Evolutionary conservation across 2,329 filamentous ascomycete genomes (phyloP).

Genomic region (Paraphaeosphaeria sporulosa): DNA sequence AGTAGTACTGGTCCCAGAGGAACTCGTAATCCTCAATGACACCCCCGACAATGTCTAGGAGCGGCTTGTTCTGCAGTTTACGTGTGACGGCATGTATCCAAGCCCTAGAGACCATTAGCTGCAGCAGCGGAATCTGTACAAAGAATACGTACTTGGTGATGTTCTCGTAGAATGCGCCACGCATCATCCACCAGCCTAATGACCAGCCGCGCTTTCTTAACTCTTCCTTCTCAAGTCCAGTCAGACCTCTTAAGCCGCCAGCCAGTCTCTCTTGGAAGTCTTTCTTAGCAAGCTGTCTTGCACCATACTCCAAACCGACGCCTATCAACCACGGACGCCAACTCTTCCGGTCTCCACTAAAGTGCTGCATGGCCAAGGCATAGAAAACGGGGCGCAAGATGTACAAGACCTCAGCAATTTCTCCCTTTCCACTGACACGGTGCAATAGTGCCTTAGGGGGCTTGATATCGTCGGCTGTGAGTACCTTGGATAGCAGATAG

Average conservation of each 20-base stretch:
- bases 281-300: conserved; percentile 80
- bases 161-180: conserved; percentile 95
- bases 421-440: conserved; percentile 74
- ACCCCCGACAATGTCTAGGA: conserved; percentile 82
- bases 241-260: conserved; percentile 77
- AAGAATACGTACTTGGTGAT: conserved; percentile 68
- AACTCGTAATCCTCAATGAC: conserved; percentile 97
- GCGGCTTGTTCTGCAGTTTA: conserved; percentile 73
- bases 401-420: conserved; percentile 87
- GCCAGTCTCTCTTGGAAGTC: conserved; percentile 69
- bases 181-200: conserved; percentile 95
- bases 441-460: conserved; percentile 88
- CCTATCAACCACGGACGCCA: conserved; percentile 95
- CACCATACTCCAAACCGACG: conserved; percentile 83
- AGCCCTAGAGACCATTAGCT: conserved; percentile 51
- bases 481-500: conserved; percentile 87
- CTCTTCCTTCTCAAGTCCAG: conserved; percentile 88
- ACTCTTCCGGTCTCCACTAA: conserved; percentile 73
- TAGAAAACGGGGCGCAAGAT: conserved; percentile 90
- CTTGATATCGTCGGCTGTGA: conserved; percentile 97
- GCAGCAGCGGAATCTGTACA: not conserved
- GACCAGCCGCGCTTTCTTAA: conserved; percentile 87
- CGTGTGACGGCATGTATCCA: conserved; percentile 74
- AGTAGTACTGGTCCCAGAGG: conserved; percentile 98
- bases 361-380: conserved; percentile 79